Conservation (phyloP, 306 rosid species). For the Neltuma alba region DNA sequence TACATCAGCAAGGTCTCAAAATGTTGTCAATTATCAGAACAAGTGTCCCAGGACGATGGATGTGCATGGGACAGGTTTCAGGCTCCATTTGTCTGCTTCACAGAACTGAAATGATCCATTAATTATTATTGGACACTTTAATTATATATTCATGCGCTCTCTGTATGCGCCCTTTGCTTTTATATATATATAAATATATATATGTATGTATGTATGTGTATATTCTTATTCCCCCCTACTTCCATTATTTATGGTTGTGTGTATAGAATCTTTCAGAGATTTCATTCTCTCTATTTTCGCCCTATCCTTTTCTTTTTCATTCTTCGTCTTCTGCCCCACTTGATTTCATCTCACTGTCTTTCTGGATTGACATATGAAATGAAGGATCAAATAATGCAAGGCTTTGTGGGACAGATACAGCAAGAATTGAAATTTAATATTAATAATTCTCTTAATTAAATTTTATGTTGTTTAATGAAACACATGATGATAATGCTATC, state of each 20-base stretch:
- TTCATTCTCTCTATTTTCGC: slow-evolving; percentile 34
- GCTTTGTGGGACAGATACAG: not conserved
- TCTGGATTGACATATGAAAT: slow-evolving; percentile 43
- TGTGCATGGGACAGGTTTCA: slow-evolving; percentile 45
- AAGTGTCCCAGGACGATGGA: slow-evolving; percentile 35
- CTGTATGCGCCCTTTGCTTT: slow-evolving; percentile 28
- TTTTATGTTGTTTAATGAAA: not conserved
- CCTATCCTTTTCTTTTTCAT: slow-evolving; percentile 31
- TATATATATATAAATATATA: slow-evolving; percentile 18
- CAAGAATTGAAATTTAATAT: not conserved
- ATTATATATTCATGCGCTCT: slow-evolving; percentile 30
- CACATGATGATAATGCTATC: too few relatives aligned
- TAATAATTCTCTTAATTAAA: too few relatives aligned
- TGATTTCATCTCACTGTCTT: slow-evolving; percentile 6
- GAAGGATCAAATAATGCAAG: not conserved
- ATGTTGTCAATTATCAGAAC: slow-evolving; percentile 41
- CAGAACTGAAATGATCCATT: not conserved
- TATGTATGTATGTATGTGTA: too few relatives aligned
- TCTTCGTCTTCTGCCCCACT: slow-evolving; percentile 36
- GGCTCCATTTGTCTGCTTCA: slow-evolving; percentile 28
- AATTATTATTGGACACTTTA: slow-evolving; percentile 33
- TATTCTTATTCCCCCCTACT: slow-evolving; percentile 51
- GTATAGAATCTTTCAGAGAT: slow-evolving; percentile 57
- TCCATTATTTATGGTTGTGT: not conserved
- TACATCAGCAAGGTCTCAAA: slow-evolving; percentile 31